Evolutionary conservation across 345 rosid species (phyloP).

Genomic region (Anastatica hierochuntica): DNA sequence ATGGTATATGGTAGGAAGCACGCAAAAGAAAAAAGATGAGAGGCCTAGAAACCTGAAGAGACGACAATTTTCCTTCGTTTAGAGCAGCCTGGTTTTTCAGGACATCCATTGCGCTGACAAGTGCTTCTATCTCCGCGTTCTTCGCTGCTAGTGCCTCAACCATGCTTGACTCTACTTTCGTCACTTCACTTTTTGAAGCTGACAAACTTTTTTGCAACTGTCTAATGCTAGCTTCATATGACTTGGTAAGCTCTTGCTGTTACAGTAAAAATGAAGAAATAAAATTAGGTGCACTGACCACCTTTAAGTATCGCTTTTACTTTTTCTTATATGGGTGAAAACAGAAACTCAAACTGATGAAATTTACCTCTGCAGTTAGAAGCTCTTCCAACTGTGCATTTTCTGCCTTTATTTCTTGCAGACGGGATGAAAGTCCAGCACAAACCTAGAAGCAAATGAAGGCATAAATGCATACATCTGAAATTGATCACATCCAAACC

Average conservation of each 20-base stretch:
- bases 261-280: constrained; percentile 18
- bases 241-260: constrained; percentile 93
- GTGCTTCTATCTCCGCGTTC: constrained; percentile 84
- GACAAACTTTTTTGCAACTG: constrained; percentile 83
- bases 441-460: constrained; percentile 50
- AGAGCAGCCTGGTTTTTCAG: constrained; percentile 77
- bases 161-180: constrained; percentile 78
- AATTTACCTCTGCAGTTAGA: constrained; percentile 79
- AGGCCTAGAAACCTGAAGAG: constrained; percentile 62
- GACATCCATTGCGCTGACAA: constrained; percentile 61
- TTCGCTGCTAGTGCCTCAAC: constrained; percentile 83
- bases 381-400: constrained; percentile 99
- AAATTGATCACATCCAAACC: neutral
- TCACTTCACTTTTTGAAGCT: constrained; percentile 59
- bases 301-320: constrained; percentile 3
- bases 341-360: neutral
- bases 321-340: constrained; percentile 2
- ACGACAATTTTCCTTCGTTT: constrained; percentile 82
- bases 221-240: constrained; percentile 72
- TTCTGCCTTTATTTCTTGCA: constrained; percentile 93
- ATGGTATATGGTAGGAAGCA: neutral
- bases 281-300: constrained; percentile 11
- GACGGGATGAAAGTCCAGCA: constrained; percentile 92
- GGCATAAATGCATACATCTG: neutral
- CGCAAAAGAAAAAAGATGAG: neutral